phyloP scores from a whole-genome alignment of 768 basidiomycete species.

The Tricholoma saponaceum region DNA sequence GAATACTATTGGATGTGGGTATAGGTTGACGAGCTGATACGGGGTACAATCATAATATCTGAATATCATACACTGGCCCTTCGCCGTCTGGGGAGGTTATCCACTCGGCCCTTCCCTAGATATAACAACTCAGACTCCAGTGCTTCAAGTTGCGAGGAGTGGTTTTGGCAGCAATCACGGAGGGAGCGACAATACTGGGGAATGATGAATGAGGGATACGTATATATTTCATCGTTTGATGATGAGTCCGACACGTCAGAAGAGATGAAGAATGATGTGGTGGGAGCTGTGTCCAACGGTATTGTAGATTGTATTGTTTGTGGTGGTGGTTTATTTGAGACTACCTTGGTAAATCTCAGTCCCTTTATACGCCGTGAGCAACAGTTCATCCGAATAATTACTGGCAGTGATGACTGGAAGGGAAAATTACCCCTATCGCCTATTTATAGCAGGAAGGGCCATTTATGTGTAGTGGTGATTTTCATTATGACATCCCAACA shows the following conservation, averaged over 20 bases:
- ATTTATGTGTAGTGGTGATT: no score
- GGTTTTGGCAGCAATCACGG: not conserved
- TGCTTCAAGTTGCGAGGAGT: not conserved
- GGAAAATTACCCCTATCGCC: no score
- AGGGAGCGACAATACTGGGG: not conserved
- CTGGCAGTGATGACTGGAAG: no score
- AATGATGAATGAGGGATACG: not conserved
- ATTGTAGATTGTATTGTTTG: not conserved
- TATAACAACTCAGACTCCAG: not conserved
- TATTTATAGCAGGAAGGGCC: no score
- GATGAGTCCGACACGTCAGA: not conserved
- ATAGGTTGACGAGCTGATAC: not conserved
- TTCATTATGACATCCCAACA: no score
- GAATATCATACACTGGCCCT: not conserved
- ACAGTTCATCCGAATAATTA: no score
- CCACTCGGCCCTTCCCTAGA: not conserved
- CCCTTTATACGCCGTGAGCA: not conserved
- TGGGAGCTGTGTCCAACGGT: not conserved
- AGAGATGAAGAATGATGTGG: not conserved
- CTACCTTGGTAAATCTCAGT: not conserved
- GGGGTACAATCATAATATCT: no score
- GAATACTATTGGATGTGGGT: not conserved
- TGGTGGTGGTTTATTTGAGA: no score
- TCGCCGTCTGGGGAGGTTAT: not conserved
- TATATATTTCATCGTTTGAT: not conserved